phyloP scores from a whole-genome alignment of 768 basidiomycete species.

The Baorangia bicolor region DNA sequence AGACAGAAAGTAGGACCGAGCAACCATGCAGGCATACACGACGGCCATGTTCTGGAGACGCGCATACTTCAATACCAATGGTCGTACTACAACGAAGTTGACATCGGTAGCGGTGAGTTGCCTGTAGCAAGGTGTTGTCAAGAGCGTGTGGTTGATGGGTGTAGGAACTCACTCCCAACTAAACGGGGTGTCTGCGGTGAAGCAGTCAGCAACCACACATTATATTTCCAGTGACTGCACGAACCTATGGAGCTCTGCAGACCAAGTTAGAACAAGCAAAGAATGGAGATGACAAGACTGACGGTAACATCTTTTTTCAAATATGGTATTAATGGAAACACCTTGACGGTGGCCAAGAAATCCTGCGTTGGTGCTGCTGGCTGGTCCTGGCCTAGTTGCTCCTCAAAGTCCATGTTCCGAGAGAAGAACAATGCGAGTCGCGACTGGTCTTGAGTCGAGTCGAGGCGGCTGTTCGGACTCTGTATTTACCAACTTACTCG shows the following conservation, averaged over 20 bases:
- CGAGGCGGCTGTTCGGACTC: neutral
- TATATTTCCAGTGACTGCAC: neutral
- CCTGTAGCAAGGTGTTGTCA: slow-evolving; percentile 35
- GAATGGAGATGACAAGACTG: slow-evolving; percentile 32
- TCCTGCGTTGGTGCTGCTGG: slow-evolving; percentile 56
- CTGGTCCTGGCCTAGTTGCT: slow-evolving; percentile 26
- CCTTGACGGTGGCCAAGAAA: slow-evolving; percentile 59
- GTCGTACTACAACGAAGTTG: slow-evolving; percentile 77
- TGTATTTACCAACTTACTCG: too few species aligned
- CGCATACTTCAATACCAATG: slow-evolving; percentile 77
- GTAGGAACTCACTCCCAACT: slow-evolving; percentile 70
- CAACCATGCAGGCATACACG: slow-evolving; percentile 76
- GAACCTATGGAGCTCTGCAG: slow-evolving; percentile 29
- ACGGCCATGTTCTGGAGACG: slow-evolving; percentile 70
- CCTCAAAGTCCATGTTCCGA: slow-evolving; percentile 37
- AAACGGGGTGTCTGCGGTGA: slow-evolving; percentile 58
- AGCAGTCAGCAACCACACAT: neutral
- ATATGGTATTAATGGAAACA: slow-evolving; percentile 78
- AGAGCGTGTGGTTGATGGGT: neutral
- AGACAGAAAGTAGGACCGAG: slow-evolving; percentile 74
- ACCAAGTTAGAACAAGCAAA: slow-evolving; percentile 8
- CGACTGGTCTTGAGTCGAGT: neutral
- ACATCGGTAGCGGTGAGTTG: slow-evolving; percentile 82
- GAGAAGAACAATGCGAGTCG: slow-evolving; percentile 1
- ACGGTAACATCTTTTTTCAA: slow-evolving; percentile 71